A percentile compares a stretch with the other conserved stretches of the same genome.
These are phyloP conservation scores for Lentinus tigrinus DNA, from an alignment of 768 basidiomycete species.

Conservation along the genomic window DNA sequence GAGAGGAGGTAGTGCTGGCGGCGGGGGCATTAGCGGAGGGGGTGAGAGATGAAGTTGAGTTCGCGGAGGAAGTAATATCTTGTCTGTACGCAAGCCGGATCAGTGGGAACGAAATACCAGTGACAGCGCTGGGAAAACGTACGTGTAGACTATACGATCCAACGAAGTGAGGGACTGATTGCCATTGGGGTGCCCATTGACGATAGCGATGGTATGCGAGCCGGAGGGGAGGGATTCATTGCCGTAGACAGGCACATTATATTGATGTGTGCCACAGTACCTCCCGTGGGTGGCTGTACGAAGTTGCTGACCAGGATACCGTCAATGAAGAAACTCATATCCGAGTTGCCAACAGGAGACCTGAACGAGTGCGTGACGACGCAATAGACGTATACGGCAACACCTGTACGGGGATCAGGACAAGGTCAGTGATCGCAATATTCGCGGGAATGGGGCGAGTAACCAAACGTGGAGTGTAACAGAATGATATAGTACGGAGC, in stretches of 20 bases:
- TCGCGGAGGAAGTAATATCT: not conserved
- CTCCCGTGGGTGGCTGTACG: conserved; percentile 18
- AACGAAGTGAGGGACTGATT: conserved; percentile 32
- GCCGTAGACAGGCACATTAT: conserved; percentile 36
- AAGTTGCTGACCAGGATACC: conserved; percentile 32
- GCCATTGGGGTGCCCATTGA: conserved; percentile 33
- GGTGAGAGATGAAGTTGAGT: not conserved
- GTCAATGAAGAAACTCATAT: conserved; percentile 42
- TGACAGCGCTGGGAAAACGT: not conserved
- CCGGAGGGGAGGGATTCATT: conserved; percentile 25
- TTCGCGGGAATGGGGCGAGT: not conserved
- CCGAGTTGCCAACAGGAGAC: conserved; percentile 28
- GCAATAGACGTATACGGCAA: conserved; percentile 44
- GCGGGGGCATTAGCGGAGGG: not conserved
- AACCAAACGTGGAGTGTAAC: not conserved
- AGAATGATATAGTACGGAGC: not conserved
- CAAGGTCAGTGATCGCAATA: not conserved
- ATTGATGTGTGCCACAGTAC: conserved; percentile 27
- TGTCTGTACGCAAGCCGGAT: not conserved
- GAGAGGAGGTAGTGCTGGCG: not conserved
- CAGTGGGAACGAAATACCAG: not conserved
- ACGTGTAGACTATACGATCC: conserved; percentile 44
- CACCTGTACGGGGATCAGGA: conserved; percentile 27
- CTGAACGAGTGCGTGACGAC: conserved; percentile 28
- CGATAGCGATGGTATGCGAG: conserved; percentile 33